phyloP scores from a whole-genome alignment of 164 flowering plant genomes.

The Vitis amurensis region DNA sequence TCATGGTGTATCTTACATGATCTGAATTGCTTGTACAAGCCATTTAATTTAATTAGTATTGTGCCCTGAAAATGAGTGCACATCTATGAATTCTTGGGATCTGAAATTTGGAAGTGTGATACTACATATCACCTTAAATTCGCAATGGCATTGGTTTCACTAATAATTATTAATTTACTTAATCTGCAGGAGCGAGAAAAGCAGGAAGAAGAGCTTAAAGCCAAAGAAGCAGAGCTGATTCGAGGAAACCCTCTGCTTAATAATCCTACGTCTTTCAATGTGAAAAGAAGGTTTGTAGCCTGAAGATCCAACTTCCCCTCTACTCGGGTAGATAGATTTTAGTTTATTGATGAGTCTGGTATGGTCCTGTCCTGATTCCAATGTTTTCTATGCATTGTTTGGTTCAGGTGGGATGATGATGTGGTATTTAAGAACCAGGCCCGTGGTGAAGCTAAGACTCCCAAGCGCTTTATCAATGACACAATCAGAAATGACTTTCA shows the following conservation, averaged over 20 bases:
- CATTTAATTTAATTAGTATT: too few species aligned
- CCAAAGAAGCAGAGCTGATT: conserved; percentile 81
- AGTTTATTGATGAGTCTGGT: not conserved
- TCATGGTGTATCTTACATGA: not conserved
- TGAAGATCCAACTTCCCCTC: not conserved
- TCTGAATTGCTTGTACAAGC: not conserved
- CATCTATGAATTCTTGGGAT: too few species aligned
- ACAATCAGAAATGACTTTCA: conserved; percentile 94
- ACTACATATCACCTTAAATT: not conserved
- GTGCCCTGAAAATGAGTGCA: too few species aligned
- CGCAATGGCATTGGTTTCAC: not conserved
- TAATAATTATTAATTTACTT: not conserved
- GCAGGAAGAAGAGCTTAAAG: conserved; percentile 85
- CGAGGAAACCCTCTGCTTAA: conserved; percentile 89
- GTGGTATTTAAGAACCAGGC: conserved; percentile 98
- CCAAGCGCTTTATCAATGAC: conserved; percentile 95
- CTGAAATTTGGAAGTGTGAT: not conserved
- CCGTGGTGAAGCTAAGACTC: conserved; percentile 84
- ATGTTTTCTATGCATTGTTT: not conserved
- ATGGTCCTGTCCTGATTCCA: too few species aligned
- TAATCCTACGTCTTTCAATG: conserved; percentile 62
- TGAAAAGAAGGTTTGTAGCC: conserved; percentile 72
- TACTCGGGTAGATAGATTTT: not conserved
- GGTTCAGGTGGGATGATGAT: conserved; percentile 91
- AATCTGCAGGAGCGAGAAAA: conserved; percentile 58